Evolutionary conservation across 768 basidiomycete genomes (phyloP).

Genomic region (Filobasidium wieringae): DNA sequence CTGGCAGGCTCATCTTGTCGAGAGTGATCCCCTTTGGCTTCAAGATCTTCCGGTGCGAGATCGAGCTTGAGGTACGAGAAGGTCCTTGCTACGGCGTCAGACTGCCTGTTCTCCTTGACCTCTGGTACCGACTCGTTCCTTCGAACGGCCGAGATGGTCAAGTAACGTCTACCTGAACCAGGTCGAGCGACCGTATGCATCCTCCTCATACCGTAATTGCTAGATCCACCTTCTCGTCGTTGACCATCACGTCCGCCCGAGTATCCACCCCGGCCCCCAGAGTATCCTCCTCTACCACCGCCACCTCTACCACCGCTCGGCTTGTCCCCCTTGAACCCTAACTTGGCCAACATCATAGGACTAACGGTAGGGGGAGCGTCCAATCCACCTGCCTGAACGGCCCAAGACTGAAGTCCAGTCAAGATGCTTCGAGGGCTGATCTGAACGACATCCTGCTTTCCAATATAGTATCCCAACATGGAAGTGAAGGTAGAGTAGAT

Average conservation of each 20-base stretch:
- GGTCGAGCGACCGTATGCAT: not conserved
- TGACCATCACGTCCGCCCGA: constrained; percentile 7
- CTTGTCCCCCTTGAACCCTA: constrained; percentile 36
- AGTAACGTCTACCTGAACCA: not conserved
- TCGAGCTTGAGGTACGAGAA: no score
- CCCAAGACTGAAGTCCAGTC: constrained; percentile 54
- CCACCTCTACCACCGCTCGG: not conserved
- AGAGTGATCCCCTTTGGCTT: no score
- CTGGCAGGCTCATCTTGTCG: not conserved
- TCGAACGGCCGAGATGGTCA: not conserved
- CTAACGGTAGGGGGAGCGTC: constrained; percentile 47
- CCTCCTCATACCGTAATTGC: not conserved
- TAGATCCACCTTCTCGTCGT: constrained; percentile 7
- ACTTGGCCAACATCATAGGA: constrained; percentile 43
- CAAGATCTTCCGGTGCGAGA: no score
- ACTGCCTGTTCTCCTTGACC: not conserved
- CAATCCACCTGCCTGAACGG: constrained; percentile 49
- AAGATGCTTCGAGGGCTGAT: constrained; percentile 44
- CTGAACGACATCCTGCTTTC: constrained; percentile 46
- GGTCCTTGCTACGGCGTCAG: no score
- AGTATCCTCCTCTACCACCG: not conserved
- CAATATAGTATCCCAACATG: constrained; percentile 60
- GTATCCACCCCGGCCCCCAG: constrained; percentile 10
- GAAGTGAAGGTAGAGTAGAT: constrained; percentile 55
- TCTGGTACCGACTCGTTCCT: not conserved